A percentile compares a stretch with the other conserved stretches of the same genome.
Evolutionary conservation across 2,329 filamentous ascomycete species (phyloP).

Genomic region (Colletotrichum tropicicola): DNA sequence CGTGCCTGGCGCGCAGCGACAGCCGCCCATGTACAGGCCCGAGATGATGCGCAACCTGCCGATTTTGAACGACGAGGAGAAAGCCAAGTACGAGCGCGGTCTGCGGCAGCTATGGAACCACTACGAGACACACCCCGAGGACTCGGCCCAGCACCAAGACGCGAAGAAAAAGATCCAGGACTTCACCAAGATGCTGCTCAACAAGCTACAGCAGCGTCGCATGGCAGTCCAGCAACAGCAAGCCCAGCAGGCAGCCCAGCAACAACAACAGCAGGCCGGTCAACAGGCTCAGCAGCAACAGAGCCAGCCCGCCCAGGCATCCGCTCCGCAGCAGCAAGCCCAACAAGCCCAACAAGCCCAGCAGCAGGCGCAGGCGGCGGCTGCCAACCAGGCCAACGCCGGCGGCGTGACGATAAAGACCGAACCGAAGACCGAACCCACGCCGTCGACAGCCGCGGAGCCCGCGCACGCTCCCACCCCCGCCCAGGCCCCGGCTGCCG

Average conservation of each 20-base stretch:
- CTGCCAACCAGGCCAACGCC: constrained; percentile 1
- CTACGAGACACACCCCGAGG: constrained; percentile 56
- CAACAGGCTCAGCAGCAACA: constrained; percentile 32
- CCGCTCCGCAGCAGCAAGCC: constrained; percentile 38
- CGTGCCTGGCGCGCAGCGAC: constrained; percentile 37
- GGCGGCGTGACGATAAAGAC: constrained; percentile 21
- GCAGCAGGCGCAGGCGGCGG: constrained; percentile 29
- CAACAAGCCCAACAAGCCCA: constrained; percentile 30
- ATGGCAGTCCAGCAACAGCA: constrained; percentile 44
- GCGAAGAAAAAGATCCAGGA: constrained; percentile 68
- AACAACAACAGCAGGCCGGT: constrained; percentile 34
- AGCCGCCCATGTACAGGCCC: constrained; percentile 57
- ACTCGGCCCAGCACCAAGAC: constrained; percentile 56
- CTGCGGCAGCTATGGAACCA: constrained; percentile 63
- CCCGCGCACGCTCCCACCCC: constrained; percentile 18
- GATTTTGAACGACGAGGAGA: constrained; percentile 63
- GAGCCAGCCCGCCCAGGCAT: constrained; percentile 26
- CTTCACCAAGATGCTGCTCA: constrained; percentile 66
- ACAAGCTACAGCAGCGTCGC: constrained; percentile 54
- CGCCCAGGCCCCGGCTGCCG: constrained; percentile 1
- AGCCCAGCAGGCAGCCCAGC: constrained; percentile 20
- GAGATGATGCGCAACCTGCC: constrained; percentile 60
- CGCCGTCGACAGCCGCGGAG: constrained; percentile 18
- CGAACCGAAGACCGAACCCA: constrained; percentile 18
- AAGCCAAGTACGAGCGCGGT: constrained; percentile 66